Evolutionary conservation across 2,329 filamentous ascomycete genomes (phyloP).

Genomic region (Colletotrichum chrysophilum): DNA sequence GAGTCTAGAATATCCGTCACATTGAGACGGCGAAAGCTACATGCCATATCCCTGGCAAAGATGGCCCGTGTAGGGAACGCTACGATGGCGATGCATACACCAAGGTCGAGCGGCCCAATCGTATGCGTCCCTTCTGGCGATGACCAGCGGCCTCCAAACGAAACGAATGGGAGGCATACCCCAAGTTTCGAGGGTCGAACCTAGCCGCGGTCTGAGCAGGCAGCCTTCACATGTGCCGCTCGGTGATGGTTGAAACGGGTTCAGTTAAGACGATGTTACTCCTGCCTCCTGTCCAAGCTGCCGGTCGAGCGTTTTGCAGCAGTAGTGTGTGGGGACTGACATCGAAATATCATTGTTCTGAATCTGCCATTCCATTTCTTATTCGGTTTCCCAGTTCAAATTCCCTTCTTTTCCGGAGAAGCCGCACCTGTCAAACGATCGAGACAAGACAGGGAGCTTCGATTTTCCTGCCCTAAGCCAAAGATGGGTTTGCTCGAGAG

Average conservation of each 20-base stretch:
- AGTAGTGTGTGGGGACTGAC: background rate
- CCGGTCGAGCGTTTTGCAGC: background rate
- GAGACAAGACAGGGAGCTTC: background rate
- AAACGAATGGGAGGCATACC: conserved; percentile 2
- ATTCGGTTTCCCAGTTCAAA: background rate
- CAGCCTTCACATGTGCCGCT: conserved; percentile 18
- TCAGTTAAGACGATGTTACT: conserved; percentile 18
- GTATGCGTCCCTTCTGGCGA: background rate
- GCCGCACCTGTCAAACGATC: background rate
- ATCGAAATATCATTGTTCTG: background rate
- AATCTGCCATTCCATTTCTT: background rate
- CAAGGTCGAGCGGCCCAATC: background rate
- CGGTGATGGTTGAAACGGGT: conserved; percentile 6
- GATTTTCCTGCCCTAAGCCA: background rate
- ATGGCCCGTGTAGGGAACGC: background rate
- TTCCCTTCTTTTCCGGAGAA: background rate
- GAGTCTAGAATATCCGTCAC: background rate
- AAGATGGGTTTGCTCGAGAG: conserved; percentile 10
- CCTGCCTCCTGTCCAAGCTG: background rate
- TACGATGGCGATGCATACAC: conserved; percentile 1
- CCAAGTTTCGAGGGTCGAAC: background rate
- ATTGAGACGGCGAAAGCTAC: background rate
- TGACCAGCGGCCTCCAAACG: background rate
- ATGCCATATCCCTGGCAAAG: background rate
- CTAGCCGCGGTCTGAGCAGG: conserved; percentile 11